phyloP scores from a whole-genome alignment of 805 yeast genomes.

The Yarrowia sp. region DNA sequence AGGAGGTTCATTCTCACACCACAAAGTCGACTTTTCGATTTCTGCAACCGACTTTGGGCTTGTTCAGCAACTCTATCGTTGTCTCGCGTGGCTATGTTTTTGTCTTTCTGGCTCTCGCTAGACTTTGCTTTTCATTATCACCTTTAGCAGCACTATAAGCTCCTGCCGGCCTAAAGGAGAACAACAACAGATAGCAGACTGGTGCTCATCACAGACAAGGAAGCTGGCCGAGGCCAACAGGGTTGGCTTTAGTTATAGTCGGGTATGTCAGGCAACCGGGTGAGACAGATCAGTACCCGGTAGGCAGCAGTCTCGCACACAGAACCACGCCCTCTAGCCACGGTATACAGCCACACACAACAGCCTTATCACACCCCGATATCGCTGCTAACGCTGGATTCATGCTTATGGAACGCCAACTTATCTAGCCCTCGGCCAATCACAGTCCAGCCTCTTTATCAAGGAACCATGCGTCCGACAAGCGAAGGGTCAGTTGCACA shows the following conservation, averaged over 20 bases:
- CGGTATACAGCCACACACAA: background rate
- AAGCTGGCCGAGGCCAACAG: conserved; percentile 34
- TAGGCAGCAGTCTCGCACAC: background rate
- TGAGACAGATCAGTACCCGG: background rate
- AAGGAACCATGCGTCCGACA: conserved; percentile 27
- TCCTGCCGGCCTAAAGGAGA: conserved; percentile 21
- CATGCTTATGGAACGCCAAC: conserved; percentile 11
- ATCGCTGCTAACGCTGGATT: conserved; percentile 7
- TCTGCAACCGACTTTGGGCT: conserved; percentile 15
- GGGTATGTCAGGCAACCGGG: conserved; percentile 7
- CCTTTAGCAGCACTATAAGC: background rate
- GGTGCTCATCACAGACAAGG: background rate
- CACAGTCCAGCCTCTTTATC: conserved; percentile 13
- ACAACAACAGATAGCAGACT: conserved; percentile 1
- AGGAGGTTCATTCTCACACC: background rate
- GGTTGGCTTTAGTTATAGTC: conserved; percentile 14
- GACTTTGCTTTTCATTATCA: conserved; percentile 7
- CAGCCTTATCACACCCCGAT: conserved; percentile 7
- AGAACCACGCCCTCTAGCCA: background rate
- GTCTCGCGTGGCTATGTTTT: conserved; percentile 16
- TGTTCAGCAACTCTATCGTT: conserved; percentile 1
- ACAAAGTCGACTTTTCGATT: conserved; percentile 5
- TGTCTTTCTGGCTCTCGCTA: background rate
- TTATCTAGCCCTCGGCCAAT: conserved; percentile 2
- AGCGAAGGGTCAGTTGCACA: conserved; percentile 13